phyloP scores from a whole-genome alignment of 345 rosid species.

The Eutrema yunnanense region DNA sequence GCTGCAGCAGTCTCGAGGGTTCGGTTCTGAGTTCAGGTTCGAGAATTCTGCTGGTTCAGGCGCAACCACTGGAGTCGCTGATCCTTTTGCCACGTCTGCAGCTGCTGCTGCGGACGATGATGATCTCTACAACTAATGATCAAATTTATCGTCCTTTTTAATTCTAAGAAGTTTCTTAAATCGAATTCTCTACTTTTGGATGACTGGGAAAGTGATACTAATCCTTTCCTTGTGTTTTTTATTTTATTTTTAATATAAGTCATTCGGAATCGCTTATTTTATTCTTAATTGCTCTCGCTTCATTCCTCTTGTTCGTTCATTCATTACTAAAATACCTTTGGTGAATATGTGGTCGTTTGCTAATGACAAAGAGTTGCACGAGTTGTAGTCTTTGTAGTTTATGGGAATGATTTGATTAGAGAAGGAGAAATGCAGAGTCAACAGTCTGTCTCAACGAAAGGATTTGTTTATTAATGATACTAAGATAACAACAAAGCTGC shows the following conservation, averaged over 20 bases:
- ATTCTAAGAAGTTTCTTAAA: background rate
- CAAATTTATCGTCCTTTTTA: background rate
- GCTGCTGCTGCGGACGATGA: conserved; percentile 73
- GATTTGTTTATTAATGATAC: conserved; percentile 11
- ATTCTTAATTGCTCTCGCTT: background rate
- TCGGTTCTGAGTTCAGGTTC: conserved; percentile 85
- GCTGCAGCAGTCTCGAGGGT: conserved; percentile 93
- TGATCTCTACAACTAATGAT: conserved; percentile 65
- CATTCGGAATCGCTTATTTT: conserved; percentile 1
- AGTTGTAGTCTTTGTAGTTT: too few relatives aligned
- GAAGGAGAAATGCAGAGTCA: too few relatives aligned
- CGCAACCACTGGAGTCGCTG: conserved; percentile 51
- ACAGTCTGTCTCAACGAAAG: background rate
- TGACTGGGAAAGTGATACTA: conserved; percentile 6
- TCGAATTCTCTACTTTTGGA: conserved; percentile 20
- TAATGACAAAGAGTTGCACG: too few relatives aligned
- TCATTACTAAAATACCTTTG: too few relatives aligned
- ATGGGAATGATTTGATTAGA: too few relatives aligned
- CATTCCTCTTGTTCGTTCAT: background rate
- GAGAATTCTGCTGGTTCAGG: conserved; percentile 47
- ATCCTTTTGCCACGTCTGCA: conserved; percentile 72
- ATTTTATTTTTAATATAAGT: background rate
- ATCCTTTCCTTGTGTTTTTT: conserved; percentile 12
- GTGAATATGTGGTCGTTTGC: too few relatives aligned
- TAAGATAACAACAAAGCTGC: conserved; percentile 20